Evolutionary conservation across 148 eudicot genomes (phyloP).

Genomic region (Amaranthus hypochondriacus): DNA sequence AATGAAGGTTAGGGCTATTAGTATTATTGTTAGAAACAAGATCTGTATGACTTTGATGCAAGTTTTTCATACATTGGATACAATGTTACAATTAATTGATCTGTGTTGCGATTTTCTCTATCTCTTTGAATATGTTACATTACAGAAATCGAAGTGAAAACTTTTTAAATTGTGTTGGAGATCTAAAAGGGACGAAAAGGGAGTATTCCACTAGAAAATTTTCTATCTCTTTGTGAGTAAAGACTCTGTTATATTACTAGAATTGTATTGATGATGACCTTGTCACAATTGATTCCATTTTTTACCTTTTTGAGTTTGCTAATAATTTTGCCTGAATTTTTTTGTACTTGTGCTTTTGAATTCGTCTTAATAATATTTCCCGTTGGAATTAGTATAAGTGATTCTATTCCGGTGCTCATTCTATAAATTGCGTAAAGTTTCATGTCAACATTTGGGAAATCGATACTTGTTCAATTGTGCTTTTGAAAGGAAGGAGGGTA

Average conservation of each 20-base stretch:
- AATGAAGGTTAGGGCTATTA: not conserved
- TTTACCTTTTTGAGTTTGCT: not conserved
- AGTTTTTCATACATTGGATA: not conserved
- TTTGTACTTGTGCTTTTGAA: not conserved
- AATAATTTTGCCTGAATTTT: not conserved
- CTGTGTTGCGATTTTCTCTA: not conserved
- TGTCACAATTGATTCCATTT: not conserved
- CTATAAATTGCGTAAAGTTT: not conserved
- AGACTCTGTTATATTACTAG: not conserved
- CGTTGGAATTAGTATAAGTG: not conserved
- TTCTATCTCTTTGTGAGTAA: not conserved
- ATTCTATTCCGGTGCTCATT: not conserved
- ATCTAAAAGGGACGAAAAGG: too few species aligned
- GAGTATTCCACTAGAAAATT: not conserved
- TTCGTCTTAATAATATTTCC: not conserved
- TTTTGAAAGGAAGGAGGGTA: too few species aligned
- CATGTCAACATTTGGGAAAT: not conserved
- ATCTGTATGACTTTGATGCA: not conserved
- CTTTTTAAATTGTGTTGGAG: too few species aligned
- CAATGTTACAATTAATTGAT: not conserved
- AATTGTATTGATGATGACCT: not conserved
- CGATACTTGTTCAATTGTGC: not conserved
- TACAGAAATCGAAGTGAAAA: too few species aligned
- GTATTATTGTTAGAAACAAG: not conserved
- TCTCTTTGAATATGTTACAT: not conserved